Evolutionary conservation across 1,139 yeast species (phyloP), one percentile per base, ranked within the genome.

Genomic region (Nematodospora anomalae): DNA sequence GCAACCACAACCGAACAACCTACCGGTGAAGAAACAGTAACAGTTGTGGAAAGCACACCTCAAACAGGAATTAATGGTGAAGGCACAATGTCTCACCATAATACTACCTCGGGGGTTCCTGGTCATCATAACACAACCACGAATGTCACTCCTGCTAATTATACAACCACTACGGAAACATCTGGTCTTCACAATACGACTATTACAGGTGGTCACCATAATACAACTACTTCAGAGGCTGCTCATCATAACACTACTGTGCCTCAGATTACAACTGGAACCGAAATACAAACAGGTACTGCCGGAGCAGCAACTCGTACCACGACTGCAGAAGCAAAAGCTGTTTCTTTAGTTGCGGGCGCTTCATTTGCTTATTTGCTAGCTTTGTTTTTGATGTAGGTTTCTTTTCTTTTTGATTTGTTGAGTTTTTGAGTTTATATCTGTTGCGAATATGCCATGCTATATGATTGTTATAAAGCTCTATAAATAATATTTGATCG

Each of bases 341-440:
- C 41, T 16, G 37, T 26, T 8, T 33, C 38, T 4, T 30, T 37
- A 25, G 35, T 30, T 28, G 38, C 38, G 27, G 42, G 39, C 25
- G 45, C 42, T 10, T 34, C 38, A 6, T 32, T 42, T 21, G 43
- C 38, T 27, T 42, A 40, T 18, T 18, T 40, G 8, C 35, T 38
- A 32, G 38, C 34, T 6, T 26, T 36, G 12, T 26, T 38, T 10
- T 29, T 37, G 28, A 33, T 37, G 25, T 37, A 32, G 16, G 20
- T 26, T 35, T n/a, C n/a, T n/a, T 20, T 12, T 13, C 4, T 12
- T 27, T 32, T 27, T 27, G n/a, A 9, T 26, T 26, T 10, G 18
- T 26, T n/a, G n/a, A n/a, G n/a, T n/a, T n/a, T n/a, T n/a, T n/a
- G n/a, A n/a, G n/a, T n/a, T n/a, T n/a, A n/a, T n/a, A n/a, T n/a